A percentile compares a stretch with the other conserved stretches of the same genome.
Evolutionary conservation across 169 alveolate species (phyloP).

Genomic region (Cryptosporidium felis): DNA sequence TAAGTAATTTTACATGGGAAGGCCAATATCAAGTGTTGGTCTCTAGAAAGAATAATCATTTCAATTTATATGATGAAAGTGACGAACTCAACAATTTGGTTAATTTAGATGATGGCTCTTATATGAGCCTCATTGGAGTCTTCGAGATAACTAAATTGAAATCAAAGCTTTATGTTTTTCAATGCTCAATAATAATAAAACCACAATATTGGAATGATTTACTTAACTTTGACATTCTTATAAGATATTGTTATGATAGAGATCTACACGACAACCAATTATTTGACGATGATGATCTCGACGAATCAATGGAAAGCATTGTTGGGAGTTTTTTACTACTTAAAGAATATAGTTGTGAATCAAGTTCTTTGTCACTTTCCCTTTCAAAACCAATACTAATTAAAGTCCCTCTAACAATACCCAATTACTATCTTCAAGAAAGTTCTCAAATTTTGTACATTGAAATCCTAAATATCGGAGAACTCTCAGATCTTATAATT

Average conservation of each 20-base stretch:
- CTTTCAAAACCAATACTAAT: constrained; percentile 35
- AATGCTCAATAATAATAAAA: constrained; percentile 49
- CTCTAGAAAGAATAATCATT: background rate
- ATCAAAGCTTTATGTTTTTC: constrained; percentile 16
- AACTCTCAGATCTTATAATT: background rate
- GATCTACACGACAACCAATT: background rate
- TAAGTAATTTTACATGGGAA: constrained; percentile 67
- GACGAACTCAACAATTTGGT: background rate
- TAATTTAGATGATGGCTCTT: constrained; percentile 57
- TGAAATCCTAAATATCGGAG: constrained; percentile 40
- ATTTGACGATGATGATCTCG: background rate
- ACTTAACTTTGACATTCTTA: constrained; percentile 14
- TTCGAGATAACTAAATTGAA: background rate
- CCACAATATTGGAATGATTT: constrained; percentile 66
- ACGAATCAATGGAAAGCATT: no score
- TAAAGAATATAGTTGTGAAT: constrained; percentile 4
- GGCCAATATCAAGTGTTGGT: constrained; percentile 55
- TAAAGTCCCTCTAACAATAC: constrained; percentile 43
- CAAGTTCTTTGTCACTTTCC: background rate
- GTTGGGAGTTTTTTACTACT: background rate
- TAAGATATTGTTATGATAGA: constrained; percentile 7
- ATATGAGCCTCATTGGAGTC: background rate
- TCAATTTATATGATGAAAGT: constrained; percentile 4
- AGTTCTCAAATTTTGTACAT: constrained; percentile 26
- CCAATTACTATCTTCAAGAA: constrained; percentile 43